Evolutionary conservation across 805 yeast genomes (phyloP).

Genomic region (Saccharomycopsis selenospora): DNA sequence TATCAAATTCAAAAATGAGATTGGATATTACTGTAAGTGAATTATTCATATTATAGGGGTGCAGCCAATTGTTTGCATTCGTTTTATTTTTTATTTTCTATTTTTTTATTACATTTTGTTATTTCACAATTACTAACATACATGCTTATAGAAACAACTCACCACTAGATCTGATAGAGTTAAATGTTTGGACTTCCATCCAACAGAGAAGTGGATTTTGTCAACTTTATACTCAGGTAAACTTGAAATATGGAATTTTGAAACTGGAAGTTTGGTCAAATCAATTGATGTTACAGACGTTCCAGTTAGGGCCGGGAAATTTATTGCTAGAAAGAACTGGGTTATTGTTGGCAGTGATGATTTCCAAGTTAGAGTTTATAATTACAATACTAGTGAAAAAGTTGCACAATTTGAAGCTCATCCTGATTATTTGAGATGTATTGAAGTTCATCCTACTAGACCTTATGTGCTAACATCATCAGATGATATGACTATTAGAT

Average conservation of each 20-base stretch:
- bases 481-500: constrained; percentile 84
- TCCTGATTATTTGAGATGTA: constrained; percentile 89
- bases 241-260: constrained; percentile 91
- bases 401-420: constrained; percentile 95
- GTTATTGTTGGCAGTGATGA: constrained; percentile 94
- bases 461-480: constrained; percentile 84
- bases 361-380: constrained; percentile 86
- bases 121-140: constrained; percentile 23
- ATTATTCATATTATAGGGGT: no score
- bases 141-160: constrained; percentile 54
- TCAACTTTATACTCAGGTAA: constrained; percentile 87
- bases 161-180: constrained; percentile 93
- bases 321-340: constrained; percentile 96
- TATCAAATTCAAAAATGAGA: constrained; percentile 3
- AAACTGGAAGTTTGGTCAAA: constrained; percentile 75
- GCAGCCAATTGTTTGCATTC: constrained; percentile 26
- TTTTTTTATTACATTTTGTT: no score
- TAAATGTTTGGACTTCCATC: constrained; percentile 97
- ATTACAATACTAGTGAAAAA: constrained; percentile 93
- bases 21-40: constrained; percentile 4
- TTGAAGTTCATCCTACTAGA: constrained; percentile 91
- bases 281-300: constrained; percentile 91
- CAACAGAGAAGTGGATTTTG: constrained; percentile 94
- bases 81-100: no score
- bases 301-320: constrained; percentile 93